These are phyloP conservation scores for Penicillium crustosum DNA, from an alignment of 2,329 filamentous ascomycete genomes.

Conservation along the genomic window DNA sequence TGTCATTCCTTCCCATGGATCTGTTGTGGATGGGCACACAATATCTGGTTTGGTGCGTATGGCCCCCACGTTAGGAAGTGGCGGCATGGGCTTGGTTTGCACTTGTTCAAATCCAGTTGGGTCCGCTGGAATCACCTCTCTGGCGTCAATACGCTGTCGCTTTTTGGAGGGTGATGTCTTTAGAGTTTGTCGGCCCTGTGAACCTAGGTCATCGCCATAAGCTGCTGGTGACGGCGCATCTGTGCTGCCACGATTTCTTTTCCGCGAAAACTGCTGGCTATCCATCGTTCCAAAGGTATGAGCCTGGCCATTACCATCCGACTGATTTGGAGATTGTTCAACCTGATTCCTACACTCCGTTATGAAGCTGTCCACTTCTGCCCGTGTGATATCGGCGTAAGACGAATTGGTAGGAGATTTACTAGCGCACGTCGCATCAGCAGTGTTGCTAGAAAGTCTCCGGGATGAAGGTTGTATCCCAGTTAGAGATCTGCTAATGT, in stretches of 20 bases:
- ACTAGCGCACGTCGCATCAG: background rate
- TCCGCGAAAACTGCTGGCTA: slow-evolving; percentile 5
- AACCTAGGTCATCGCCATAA: background rate
- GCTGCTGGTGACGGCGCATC: background rate
- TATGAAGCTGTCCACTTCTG: background rate
- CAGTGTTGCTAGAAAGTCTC: background rate
- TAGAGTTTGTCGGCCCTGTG: background rate
- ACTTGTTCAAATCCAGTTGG: background rate
- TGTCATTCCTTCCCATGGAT: slow-evolving; percentile 36
- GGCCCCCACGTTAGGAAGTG: background rate
- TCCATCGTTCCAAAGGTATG: background rate
- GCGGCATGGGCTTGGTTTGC: background rate
- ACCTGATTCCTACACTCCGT: background rate
- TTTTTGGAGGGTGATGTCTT: slow-evolving; percentile 12
- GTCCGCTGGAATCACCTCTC: background rate
- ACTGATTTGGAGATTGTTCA: background rate
- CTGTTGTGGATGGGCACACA: background rate
- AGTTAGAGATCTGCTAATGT: background rate
- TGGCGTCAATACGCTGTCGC: slow-evolving; percentile 13
- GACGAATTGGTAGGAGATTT: background rate
- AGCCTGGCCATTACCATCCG: background rate
- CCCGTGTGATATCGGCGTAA: background rate
- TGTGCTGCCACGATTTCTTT: slow-evolving; percentile 13
- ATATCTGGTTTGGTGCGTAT: background rate
- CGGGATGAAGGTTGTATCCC: background rate